Evolutionary conservation across 805 yeast species (phyloP), one percentile per base, ranked within the genome.

Genomic region (Saccharomyces paradoxus): DNA sequence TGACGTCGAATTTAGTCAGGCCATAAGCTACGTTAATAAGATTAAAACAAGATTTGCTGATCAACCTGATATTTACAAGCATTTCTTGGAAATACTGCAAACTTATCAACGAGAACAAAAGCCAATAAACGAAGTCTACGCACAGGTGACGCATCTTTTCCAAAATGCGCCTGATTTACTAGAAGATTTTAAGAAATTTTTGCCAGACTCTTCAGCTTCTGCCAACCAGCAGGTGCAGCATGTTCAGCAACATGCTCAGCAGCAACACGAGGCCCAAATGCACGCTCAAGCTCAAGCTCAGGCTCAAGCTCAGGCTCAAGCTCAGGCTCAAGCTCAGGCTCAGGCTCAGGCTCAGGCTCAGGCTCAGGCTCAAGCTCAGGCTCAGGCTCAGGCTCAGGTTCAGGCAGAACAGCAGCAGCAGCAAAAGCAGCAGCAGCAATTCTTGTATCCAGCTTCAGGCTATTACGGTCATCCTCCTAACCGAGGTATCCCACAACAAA

Each of bases 31-130:
- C 65, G 99, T 94, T 56, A 94, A 94, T 75, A 90, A 91, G 72
- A 94, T 94, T 67, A 95, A 95, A 70, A 91, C 90, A 54, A 81
- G 98, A 58, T 94, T 90, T 70, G 87, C 96, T 22, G 81, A 84
- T 64, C 96, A 91, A 70, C 99, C 99, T 0, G 97, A 92, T 64
- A 89, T 91, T 55, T 94, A 94, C 76, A 94, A 94, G 72, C 90
- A 85, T 63, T 94, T 94, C 63, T 76, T 95, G 71, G 99, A 94
- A 69, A 94, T 92, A 55, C 75, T 94, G 62, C 99, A 94, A 70
- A 92, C 97, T 49, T 94, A 92, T 68, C 99, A 94, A 74, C 83
- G 96, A 59, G 99, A 92, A 66, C 96, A 90, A 67, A 87, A 89
- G 66, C 96, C 97, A 50, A 94, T 94, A 52, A 85, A 89, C 51